These are phyloP conservation scores for Penicillium sp. DNA, from an alignment of 2,329 filamentous ascomycete genomes.

Conservation along the genomic window DNA sequence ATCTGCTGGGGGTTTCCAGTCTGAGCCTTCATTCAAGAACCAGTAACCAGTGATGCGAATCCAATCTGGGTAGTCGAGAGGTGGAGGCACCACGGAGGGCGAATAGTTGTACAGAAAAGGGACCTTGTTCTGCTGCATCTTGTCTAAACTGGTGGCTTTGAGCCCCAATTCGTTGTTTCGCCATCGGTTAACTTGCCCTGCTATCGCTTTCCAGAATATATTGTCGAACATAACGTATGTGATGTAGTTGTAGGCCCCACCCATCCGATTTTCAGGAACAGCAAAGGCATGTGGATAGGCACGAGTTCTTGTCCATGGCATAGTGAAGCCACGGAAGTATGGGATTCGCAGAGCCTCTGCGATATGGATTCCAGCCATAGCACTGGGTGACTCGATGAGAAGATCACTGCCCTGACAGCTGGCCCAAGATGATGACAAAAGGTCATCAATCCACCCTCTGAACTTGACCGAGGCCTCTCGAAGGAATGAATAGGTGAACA, in stretches of 20 bases:
- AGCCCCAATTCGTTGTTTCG: constrained; percentile 78
- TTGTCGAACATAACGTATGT: constrained; percentile 97
- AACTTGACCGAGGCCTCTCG: constrained; percentile 86
- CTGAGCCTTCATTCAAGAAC: constrained; percentile 81
- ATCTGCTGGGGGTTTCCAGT: constrained; percentile 75
- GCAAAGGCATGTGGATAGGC: constrained; percentile 97
- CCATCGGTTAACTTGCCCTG: constrained; percentile 91
- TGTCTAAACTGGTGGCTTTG: constrained; percentile 80
- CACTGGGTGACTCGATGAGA: constrained; percentile 91
- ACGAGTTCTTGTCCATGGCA: constrained; percentile 96
- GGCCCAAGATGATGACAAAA: constrained; percentile 78
- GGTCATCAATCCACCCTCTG: constrained; percentile 90
- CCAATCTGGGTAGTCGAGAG: constrained; percentile 96
- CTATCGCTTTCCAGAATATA: constrained; percentile 93
- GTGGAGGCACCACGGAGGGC: constrained; percentile 88
- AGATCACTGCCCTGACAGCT: constrained; percentile 88
- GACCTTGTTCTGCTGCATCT: constrained; percentile 95
- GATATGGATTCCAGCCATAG: constrained; percentile 97
- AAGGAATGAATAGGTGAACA: constrained; percentile 91
- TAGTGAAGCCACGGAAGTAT: constrained; percentile 96
- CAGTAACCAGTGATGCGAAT: constrained; percentile 97
- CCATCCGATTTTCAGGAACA: constrained; percentile 90
- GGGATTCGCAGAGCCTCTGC: constrained; percentile 90
- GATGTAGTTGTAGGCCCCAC: constrained; percentile 91
- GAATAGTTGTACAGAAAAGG: constrained; percentile 98